Conservation (phyloP, 805 yeast genomes). For the Priceomyces medius region DNA sequence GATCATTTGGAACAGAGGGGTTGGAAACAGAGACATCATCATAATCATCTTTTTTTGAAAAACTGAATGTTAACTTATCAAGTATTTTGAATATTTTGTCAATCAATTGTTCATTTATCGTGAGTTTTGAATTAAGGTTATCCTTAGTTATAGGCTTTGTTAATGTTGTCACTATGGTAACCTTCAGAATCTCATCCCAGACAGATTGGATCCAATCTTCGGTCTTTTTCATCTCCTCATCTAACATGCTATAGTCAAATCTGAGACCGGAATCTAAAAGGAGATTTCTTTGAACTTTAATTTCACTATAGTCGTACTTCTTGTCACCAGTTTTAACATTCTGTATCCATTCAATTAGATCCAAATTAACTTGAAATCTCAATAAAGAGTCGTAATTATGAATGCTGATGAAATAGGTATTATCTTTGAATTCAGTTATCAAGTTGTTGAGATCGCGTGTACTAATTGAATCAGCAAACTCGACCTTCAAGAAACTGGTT, state of each 20-base stretch:
- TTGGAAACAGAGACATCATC: constrained; percentile 16
- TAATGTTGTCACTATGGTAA: constrained; percentile 17
- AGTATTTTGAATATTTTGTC: constrained; percentile 18
- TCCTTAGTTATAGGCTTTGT: constrained; percentile 14
- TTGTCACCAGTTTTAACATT: constrained; percentile 1
- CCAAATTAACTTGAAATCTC: constrained; percentile 21
- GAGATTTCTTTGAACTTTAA: constrained; percentile 21
- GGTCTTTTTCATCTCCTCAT: constrained; percentile 13
- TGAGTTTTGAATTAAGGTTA: constrained; percentile 16
- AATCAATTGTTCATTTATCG: constrained; percentile 18
- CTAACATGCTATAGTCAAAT: constrained; percentile 15
- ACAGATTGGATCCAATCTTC: constrained; percentile 24
- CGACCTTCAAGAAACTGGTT: constrained; percentile 16
- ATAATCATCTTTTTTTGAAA: constrained; percentile 29
- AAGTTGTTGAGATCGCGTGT: constrained; percentile 24
- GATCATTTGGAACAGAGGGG: constrained; percentile 9
- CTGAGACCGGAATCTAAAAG: constrained; percentile 20
- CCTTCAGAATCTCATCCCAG: constrained; percentile 14
- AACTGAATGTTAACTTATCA: constrained; percentile 23
- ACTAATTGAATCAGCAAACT: constrained; percentile 16
- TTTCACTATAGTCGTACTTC: constrained; percentile 19
- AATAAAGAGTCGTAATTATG: constrained; percentile 29
- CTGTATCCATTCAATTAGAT: constrained; percentile 15
- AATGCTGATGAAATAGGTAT: constrained; percentile 25
- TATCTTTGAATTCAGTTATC: constrained; percentile 24